Percentiles rank a stretch among this genome's conserved stretches.
Conservation (phyloP, 2,329 filamentous ascomycete species). For the Cordyceps militaris region DNA sequence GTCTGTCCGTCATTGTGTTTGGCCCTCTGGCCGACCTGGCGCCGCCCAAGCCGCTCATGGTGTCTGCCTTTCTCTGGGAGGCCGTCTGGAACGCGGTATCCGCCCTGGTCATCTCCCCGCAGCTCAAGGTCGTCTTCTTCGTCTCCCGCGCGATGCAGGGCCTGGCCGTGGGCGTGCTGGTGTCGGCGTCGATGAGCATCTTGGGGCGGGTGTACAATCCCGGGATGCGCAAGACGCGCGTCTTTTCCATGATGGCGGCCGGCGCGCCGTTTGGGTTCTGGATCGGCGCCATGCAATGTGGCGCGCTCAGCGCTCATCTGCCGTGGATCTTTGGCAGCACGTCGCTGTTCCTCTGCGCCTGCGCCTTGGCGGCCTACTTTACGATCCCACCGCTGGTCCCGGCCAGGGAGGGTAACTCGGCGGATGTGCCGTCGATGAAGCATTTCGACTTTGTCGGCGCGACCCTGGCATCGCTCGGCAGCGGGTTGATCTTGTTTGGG, state of each 20-base stretch:
- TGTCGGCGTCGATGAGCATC: slow-evolving; percentile 13
- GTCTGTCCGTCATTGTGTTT: slow-evolving; percentile 13
- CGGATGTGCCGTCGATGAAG: slow-evolving; percentile 3
- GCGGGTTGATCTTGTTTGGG: slow-evolving; percentile 8
- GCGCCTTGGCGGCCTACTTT: slow-evolving; percentile 1
- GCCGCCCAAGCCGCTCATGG: slow-evolving; percentile 14
- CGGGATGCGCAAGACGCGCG: slow-evolving; percentile 10
- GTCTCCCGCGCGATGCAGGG: slow-evolving; percentile 12
- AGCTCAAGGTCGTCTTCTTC: slow-evolving; percentile 12
- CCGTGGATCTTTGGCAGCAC: slow-evolving; percentile 14
- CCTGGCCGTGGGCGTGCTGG: slow-evolving; percentile 11
- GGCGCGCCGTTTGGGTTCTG: slow-evolving; percentile 12
- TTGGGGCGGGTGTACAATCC: slow-evolving; percentile 13
- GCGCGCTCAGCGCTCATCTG: slow-evolving; percentile 9
- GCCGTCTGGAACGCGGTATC: slow-evolving; percentile 12
- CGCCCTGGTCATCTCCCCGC: slow-evolving; percentile 5
- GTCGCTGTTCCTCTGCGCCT: slow-evolving; percentile 9
- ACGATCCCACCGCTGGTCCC: slow-evolving; percentile 9
- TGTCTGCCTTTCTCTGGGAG: slow-evolving; percentile 13
- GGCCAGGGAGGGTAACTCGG: slow-evolving; percentile 1
- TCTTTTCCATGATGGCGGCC: slow-evolving; percentile 13
- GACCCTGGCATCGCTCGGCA: slow-evolving; percentile 4
- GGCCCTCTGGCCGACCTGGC: slow-evolving; percentile 13
- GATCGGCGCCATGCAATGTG: slow-evolving; percentile 10
- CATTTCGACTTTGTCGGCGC: slow-evolving; percentile 11